A percentile compares a stretch with the other conserved stretches of the same genome.
phyloP scores from a whole-genome alignment of 805 yeast species.

The Lipomyces sp. region DNA sequence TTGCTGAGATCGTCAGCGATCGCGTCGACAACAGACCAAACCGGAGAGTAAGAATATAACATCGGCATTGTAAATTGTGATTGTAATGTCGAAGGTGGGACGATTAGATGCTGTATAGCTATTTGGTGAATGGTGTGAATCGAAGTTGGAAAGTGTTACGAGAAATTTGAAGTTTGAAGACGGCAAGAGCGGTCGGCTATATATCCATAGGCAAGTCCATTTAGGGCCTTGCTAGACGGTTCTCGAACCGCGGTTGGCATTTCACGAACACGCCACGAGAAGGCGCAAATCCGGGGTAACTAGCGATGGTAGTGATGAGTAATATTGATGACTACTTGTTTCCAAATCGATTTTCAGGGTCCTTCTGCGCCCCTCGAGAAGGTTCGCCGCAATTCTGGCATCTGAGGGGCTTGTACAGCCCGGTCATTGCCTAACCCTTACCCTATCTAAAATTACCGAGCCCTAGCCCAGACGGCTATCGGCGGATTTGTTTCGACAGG shows the following conservation, averaged over 20 bases:
- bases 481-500: neutral
- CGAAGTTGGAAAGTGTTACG: neutral
- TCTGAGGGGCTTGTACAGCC: neutral
- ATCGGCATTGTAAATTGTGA: constrained; percentile 10
- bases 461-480: neutral
- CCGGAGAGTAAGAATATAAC: constrained; percentile 15
- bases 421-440: too few species aligned
- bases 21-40: constrained; percentile 18
- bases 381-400: neutral
- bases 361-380: neutral
- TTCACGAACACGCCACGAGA: neutral
- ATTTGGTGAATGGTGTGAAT: neutral
- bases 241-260: neutral
- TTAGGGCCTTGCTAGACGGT: neutral
- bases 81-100: neutral
- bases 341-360: neutral
- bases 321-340: neutral
- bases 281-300: neutral
- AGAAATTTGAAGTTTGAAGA: neutral
- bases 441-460: neutral
- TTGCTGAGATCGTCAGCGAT: constrained; percentile 15
- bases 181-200: neutral
- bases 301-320: too few species aligned
- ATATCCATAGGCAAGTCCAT: neutral
- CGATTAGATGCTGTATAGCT: neutral